Conservation (phyloP, 805 yeast species). For the Candida namnaoensis region DNA sequence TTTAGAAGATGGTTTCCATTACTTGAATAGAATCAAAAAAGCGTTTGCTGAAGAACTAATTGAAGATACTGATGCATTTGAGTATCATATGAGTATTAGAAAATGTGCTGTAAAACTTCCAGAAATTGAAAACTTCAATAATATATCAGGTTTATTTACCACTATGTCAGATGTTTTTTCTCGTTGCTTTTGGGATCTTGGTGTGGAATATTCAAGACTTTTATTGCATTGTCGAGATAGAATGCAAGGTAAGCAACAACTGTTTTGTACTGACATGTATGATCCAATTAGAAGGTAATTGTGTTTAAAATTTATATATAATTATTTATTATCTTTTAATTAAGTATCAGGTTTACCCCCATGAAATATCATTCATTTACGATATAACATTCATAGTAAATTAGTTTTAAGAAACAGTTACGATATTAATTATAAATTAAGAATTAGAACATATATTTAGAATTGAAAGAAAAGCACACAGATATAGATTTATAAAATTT, state of each 20-base stretch:
- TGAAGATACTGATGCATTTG: neutral
- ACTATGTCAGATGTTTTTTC: conserved; percentile 26
- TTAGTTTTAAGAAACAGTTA: no score
- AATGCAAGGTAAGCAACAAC: conserved; percentile 32
- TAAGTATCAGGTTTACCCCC: no score
- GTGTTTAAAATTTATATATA: no score
- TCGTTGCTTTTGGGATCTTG: conserved; percentile 41
- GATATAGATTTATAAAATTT: no score
- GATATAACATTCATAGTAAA: no score
- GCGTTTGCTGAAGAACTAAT: conserved; percentile 20
- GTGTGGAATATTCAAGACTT: conserved; percentile 39
- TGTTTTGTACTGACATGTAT: conserved; percentile 38
- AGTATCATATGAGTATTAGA: conserved; percentile 5
- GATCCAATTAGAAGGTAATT: neutral
- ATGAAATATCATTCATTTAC: no score
- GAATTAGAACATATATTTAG: no score
- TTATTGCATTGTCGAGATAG: conserved; percentile 43
- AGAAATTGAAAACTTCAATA: conserved; percentile 17
- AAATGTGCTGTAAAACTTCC: conserved; percentile 4
- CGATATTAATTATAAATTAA: no score
- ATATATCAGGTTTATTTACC: conserved; percentile 43
- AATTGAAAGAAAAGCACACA: no score
- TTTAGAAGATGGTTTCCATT: conserved; percentile 23
- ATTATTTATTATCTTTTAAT: no score
- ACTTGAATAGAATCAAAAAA: conserved; percentile 18